Conservation (phyloP, 2,329 filamentous ascomycete species). For the Pseudogymnoascus sp. region DNA sequence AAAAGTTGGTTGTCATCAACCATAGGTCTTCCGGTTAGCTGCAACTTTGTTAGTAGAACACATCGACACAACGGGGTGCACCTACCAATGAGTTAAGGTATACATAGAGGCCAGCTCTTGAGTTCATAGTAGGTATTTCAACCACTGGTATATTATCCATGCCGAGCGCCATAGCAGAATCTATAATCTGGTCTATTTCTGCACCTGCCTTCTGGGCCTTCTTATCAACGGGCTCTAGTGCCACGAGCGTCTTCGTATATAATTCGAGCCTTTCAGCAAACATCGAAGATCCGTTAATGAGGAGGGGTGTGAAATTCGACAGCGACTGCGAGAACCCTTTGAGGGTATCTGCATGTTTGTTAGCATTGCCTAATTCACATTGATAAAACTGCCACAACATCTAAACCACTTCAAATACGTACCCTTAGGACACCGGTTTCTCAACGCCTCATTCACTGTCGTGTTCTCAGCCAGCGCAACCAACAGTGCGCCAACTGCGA, state of each 20-base stretch:
- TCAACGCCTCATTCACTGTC: conserved; percentile 45
- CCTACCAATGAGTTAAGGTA: conserved; percentile 74
- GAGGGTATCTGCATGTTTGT: conserved; percentile 33
- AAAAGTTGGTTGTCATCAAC: conserved; percentile 74
- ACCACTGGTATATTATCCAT: conserved; percentile 36
- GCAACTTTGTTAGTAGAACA: conserved; percentile 23
- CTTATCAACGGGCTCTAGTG: conserved; percentile 47
- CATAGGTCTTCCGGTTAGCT: conserved; percentile 75
- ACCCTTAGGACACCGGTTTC: conserved; percentile 46
- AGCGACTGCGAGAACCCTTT: conserved; percentile 44
- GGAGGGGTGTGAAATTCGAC: conserved; percentile 44
- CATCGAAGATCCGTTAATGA: conserved; percentile 48
- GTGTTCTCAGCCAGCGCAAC: conserved; percentile 54
- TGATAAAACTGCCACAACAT: no score
- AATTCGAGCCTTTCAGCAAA: conserved; percentile 43
- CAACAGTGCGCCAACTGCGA: conserved; percentile 56
- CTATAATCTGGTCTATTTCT: conserved; percentile 49
- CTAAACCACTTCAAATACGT: conserved; percentile 19
- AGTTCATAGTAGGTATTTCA: conserved; percentile 65
- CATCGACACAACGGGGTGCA: conserved; percentile 6
- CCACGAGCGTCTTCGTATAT: conserved; percentile 49
- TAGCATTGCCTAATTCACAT: background rate
- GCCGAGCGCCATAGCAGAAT: conserved; percentile 45
- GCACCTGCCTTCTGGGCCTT: conserved; percentile 42
- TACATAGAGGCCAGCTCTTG: conserved; percentile 74